A percentile compares a stretch with the other conserved stretches of the same genome.
Conservation (phyloP, 148 eudicot genomes). For the Cornus controversa region DNA sequence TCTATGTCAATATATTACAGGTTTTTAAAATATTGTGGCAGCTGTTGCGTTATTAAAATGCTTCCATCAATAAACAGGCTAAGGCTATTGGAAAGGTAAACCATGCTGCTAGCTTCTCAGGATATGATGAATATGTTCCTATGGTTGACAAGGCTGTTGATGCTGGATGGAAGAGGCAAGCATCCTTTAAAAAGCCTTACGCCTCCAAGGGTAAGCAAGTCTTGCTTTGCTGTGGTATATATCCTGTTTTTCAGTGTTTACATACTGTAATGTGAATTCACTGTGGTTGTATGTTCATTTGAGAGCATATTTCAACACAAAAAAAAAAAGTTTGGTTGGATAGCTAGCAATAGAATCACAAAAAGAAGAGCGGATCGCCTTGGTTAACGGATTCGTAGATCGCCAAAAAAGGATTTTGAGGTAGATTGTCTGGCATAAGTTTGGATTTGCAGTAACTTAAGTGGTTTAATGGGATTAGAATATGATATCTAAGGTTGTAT, state of each 20-base stretch:
- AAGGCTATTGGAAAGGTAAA: constrained; percentile 60
- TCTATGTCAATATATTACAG: neutral
- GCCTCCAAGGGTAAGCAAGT: constrained; percentile 53
- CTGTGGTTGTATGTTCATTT: neutral
- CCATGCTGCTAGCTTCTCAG: constrained; percentile 54
- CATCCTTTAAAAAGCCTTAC: constrained; percentile 47
- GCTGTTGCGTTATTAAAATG: constrained; percentile 5
- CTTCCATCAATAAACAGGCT: constrained; percentile 43
- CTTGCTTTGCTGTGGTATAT: neutral
- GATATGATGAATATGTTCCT: constrained; percentile 92
- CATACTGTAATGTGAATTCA: neutral
- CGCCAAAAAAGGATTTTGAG: no score
- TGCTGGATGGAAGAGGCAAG: constrained; percentile 75
- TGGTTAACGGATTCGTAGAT: no score
- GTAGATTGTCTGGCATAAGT: no score
- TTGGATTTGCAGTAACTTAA: no score
- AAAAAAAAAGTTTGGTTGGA: no score
- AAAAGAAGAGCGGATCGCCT: no score
- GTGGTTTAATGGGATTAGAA: no score
- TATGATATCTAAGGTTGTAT: no score
- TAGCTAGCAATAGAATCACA: no score
- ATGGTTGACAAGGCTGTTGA: constrained; percentile 98
- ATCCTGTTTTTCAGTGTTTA: neutral
- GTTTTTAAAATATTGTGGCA: neutral
- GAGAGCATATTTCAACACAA: neutral